These are phyloP conservation scores for Colletotrichum tofieldiae DNA, from an alignment of 2,329 filamentous ascomycete species.

Conservation along the genomic window DNA sequence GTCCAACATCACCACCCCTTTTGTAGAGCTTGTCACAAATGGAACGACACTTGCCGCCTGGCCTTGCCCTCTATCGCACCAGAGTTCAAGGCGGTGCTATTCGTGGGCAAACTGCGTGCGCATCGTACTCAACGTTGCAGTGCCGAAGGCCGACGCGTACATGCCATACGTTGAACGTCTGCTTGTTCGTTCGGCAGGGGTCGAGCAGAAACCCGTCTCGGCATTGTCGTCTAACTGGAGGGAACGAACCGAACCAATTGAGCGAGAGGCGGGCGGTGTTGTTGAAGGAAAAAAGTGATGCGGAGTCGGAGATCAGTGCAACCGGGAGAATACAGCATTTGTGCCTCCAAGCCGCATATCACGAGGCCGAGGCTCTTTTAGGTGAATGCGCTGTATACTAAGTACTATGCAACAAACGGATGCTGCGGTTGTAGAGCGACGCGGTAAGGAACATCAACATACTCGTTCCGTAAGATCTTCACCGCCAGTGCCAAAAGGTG, in stretches of 20 bases:
- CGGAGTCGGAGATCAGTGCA: too few relatives aligned
- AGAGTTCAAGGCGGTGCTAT: background rate
- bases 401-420: background rate
- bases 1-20: background rate
- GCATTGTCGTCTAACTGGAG: too few relatives aligned
- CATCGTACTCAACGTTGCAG: background rate
- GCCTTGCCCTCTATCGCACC: background rate
- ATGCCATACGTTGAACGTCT: too few relatives aligned
- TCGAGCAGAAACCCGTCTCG: background rate
- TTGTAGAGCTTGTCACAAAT: background rate
- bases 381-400: background rate
- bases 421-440: background rate
- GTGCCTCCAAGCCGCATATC: background rate
- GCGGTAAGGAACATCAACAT: background rate
- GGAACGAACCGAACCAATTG: background rate
- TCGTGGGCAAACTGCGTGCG: background rate
- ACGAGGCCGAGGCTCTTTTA: too few relatives aligned
- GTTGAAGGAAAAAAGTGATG: background rate
- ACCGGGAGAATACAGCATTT: background rate
- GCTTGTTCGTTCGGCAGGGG: too few relatives aligned
- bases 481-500: background rate
- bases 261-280: background rate
- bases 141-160: background rate
- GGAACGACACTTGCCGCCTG: background rate
- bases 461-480: background rate